phyloP scores from a whole-genome alignment of 2,329 filamentous ascomycete genomes.

The Aureobasidium vineae region DNA sequence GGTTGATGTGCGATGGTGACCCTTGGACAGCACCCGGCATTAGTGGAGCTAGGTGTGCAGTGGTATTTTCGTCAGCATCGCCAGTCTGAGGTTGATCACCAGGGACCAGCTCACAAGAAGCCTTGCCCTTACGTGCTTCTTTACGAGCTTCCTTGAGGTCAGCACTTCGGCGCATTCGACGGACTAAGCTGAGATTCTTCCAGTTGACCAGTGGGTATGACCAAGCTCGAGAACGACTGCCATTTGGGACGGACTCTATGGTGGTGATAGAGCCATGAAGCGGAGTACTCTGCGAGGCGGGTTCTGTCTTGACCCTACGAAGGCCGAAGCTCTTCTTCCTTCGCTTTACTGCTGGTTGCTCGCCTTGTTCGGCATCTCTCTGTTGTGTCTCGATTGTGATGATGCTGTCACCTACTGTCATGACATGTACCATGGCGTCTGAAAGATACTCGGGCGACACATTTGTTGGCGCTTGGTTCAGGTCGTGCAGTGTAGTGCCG shows the following conservation, averaged over 20 bases:
- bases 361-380: background rate
- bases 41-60: background rate
- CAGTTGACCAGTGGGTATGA: constrained; percentile 1
- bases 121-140: constrained; percentile 14
- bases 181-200: background rate
- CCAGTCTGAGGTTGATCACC: background rate
- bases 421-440: background rate
- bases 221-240: background rate
- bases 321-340: background rate
- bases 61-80: too few relatives aligned
- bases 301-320: background rate
- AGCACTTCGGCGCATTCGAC: background rate
- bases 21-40: background rate
- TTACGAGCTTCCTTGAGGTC: constrained; percentile 9
- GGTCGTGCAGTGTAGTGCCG: background rate
- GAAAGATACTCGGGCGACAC: background rate
- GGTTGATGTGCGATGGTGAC: background rate
- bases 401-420: constrained; percentile 16
- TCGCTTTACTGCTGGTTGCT: background rate
- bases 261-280: constrained; percentile 2
- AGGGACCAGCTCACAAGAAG: background rate
- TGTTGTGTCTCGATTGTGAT: constrained; percentile 8
- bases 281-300: background rate
- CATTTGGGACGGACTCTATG: background rate
- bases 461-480: background rate